Evolutionary conservation across 345 rosid species (phyloP).

Genomic region (Salix koriyanagi): DNA sequence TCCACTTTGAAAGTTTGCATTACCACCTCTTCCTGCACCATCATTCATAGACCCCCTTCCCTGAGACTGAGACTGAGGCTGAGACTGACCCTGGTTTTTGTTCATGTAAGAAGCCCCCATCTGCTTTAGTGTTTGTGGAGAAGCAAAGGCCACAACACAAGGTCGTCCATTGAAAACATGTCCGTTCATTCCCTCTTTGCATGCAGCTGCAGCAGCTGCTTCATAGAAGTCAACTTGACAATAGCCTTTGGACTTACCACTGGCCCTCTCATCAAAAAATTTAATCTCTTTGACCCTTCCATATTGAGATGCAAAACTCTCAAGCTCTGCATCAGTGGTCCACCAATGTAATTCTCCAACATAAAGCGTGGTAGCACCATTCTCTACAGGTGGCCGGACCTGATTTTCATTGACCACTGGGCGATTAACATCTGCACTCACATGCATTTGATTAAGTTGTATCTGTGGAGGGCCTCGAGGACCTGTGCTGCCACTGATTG

Average conservation of each 20-base stretch:
- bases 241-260: slow-evolving; percentile 88
- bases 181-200: slow-evolving; percentile 85
- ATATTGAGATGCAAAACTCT: slow-evolving; percentile 58
- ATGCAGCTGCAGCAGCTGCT: slow-evolving; percentile 56
- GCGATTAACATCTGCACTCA: slow-evolving; percentile 22
- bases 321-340: slow-evolving; percentile 88
- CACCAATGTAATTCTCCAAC: slow-evolving; percentile 90
- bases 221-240: slow-evolving; percentile 87
- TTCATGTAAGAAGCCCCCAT: slow-evolving; percentile 69
- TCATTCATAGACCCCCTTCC: slow-evolving; percentile 68
- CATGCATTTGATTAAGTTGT: slow-evolving; percentile 52
- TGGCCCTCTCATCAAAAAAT: slow-evolving; percentile 80
- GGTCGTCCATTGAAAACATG: slow-evolving; percentile 66
- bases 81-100: slow-evolving; percentile 61
- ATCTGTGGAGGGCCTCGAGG: slow-evolving; percentile 50
- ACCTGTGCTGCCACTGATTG: slow-evolving; percentile 41
- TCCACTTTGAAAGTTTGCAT: slow-evolving; percentile 61
- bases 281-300: slow-evolving; percentile 80
- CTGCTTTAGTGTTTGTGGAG: slow-evolving; percentile 74
- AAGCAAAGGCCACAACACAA: slow-evolving; percentile 84
- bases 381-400: slow-evolving; percentile 52
- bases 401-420: slow-evolving; percentile 49
- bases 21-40: slow-evolving; percentile 61
- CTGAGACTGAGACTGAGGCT: slow-evolving; percentile 58
- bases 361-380: slow-evolving; percentile 64